Evolutionary conservation across 768 basidiomycete genomes (phyloP), one percentile per base, ranked within the genome.

Genomic region (Mycena rosella): DNA sequence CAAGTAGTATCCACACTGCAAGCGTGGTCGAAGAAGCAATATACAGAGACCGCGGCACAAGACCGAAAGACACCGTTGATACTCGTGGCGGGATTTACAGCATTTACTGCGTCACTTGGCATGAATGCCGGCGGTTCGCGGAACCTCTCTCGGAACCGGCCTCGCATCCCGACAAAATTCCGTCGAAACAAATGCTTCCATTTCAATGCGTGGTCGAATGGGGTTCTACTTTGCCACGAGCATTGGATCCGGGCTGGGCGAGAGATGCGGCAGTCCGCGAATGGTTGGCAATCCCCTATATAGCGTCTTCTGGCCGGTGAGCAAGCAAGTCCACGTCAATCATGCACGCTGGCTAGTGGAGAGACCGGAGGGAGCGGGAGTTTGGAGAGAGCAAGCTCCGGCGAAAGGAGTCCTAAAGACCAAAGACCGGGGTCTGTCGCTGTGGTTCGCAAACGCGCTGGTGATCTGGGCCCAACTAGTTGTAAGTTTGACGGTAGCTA

Each of bases 161-260:
- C 54, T 30, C 51, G 24, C 32, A 47, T 32, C 64, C 47, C 64
- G 64, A 65, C 34, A 20, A 65, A 65, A 26, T 36, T 15, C 64
- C 64, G 64, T 26, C 38, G n/a, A 57, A 56, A 42, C 5, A 36
- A 7, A 8, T 15, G 38, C 9, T 4, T 40, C 38, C 38, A 15
- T 40, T 40, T 15, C 14, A 15, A 10, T 27, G 20, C 27, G 34
- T 22, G n/a, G 38, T 55, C 11, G 44, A 18, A 11, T 36, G 20
- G 26, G 11, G 38, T 40, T 34, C 32, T 6, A 34, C 32, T 34
- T 34, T 34, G 32, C 5, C n/a, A n/a, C n/a, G n/a, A n/a, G n/a
- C n/a, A n/a, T n/a, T 29, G 51, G 30, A 42, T 44, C 49, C 18
- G 38, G 40, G 24, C 27, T 30, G n/a, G 10, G 15, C 29, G 17